These are phyloP conservation scores for Coemansia nantahalensis DNA, from an alignment of 192 early-diverging fungal species.

Conservation along the genomic window DNA sequence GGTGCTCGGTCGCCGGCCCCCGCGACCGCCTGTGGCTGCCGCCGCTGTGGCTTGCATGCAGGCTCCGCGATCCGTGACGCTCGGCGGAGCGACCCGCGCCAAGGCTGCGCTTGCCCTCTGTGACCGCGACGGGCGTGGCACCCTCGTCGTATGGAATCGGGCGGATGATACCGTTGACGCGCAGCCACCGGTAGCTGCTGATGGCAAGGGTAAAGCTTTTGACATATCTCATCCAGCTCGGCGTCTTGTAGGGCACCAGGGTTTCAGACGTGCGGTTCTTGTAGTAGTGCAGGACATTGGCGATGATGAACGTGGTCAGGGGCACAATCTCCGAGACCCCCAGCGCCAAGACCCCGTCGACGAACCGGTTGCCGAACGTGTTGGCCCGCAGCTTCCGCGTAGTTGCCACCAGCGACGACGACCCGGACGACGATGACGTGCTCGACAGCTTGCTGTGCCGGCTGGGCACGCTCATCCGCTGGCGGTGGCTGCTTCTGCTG, in stretches of 20 bases:
- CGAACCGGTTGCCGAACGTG: constrained; percentile 7
- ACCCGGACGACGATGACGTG: background rate
- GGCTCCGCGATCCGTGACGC: too few species aligned
- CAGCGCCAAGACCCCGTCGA: background rate
- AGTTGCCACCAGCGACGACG: background rate
- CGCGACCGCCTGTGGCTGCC: too few species aligned
- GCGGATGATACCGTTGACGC: constrained; percentile 8
- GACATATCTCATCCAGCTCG: constrained; percentile 37
- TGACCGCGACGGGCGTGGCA: too few species aligned
- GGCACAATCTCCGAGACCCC: constrained; percentile 22
- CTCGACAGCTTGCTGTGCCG: too few species aligned
- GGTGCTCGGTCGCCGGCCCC: too few species aligned
- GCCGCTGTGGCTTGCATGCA: too few species aligned
- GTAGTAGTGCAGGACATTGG: constrained; percentile 26
- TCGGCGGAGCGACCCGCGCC: too few species aligned
- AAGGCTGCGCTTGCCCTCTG: too few species aligned
- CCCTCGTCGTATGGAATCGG: too few species aligned
- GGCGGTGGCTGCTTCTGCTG: too few species aligned
- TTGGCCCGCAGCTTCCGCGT: background rate
- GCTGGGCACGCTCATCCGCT: too few species aligned
- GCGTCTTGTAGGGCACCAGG: constrained; percentile 30
- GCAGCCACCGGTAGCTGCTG: constrained; percentile 11
- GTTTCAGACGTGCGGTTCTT: constrained; percentile 10
- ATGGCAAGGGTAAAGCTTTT: constrained; percentile 21
- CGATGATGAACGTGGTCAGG: constrained; percentile 14